Percentiles rank a stretch among this genome's conserved stretches.
These are phyloP conservation scores for Xylaria venustula DNA, from an alignment of 495 filamentous ascomycete species.

Conservation along the genomic window DNA sequence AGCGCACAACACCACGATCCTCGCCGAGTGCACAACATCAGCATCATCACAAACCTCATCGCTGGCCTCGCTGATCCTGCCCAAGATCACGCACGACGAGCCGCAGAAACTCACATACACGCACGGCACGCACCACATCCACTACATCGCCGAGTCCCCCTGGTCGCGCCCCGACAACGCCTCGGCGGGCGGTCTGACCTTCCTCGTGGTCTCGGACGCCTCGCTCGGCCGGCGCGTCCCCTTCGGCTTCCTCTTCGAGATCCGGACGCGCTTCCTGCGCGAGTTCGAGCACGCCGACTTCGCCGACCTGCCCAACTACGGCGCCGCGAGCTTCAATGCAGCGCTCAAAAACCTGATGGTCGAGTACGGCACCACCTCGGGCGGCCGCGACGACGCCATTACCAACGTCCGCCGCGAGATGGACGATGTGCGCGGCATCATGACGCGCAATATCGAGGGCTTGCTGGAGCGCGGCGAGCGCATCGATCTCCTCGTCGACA, in stretches of 20 bases:
- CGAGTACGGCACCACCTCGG: conserved; percentile 75
- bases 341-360: conserved; percentile 77
- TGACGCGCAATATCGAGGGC: conserved; percentile 98
- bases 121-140: conserved; percentile 85
- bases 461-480: conserved; percentile 91
- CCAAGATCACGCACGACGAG: conserved; percentile 80
- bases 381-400: conserved; percentile 78
- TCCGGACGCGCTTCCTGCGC: conserved; percentile 81
- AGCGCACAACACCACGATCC: conserved; percentile 85
- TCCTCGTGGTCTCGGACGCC: conserved; percentile 75
- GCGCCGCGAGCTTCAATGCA: conserved; percentile 80
- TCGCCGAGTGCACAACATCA: conserved; percentile 83
- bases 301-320: conserved; percentile 77
- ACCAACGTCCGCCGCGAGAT: conserved; percentile 82
- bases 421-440: conserved; percentile 89
- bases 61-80: conserved; percentile 90
- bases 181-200: conserved; percentile 77
- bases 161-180: conserved; percentile 54
- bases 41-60: conserved; percentile 74
- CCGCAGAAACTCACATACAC: conserved; percentile 93
- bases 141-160: conserved; percentile 88
- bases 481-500: conserved; percentile 94
- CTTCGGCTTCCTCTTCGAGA: conserved; percentile 89
- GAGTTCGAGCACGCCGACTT: conserved; percentile 78
- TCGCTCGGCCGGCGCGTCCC: conserved; percentile 81